phyloP scores from a whole-genome alignment of 345 rosid species.

The Syzygium aromaticum region DNA sequence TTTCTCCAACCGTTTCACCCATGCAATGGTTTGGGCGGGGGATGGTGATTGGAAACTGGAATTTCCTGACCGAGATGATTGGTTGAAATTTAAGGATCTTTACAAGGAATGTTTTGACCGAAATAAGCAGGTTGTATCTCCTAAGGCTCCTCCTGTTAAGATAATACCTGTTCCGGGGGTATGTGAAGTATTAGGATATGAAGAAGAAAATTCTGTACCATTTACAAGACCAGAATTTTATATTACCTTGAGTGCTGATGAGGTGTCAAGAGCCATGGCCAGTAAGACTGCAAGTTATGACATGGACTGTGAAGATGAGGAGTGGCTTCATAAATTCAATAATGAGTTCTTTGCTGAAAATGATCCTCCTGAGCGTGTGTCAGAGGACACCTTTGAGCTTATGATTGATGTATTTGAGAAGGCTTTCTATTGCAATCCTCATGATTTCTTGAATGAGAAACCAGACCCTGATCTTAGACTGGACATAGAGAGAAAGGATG shows the following conservation, averaged over 20 bases:
- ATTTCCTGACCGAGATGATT: conserved; percentile 58
- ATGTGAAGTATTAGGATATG: conserved; percentile 47
- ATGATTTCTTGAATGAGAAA: conserved; percentile 44
- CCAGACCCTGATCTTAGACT: conserved; percentile 29
- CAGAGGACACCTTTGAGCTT: conserved; percentile 63
- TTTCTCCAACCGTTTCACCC: conserved; percentile 54
- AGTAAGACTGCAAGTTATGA: conserved; percentile 63
- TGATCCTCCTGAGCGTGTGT: conserved; percentile 26
- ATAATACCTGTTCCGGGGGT: conserved; percentile 87
- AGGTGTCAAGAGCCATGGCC: conserved; percentile 73
- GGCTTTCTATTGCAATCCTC: conserved; percentile 44
- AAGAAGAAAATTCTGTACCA: conserved; percentile 10
- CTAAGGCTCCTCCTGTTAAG: conserved; percentile 24
- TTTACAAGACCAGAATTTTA: conserved; percentile 52
- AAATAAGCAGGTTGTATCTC: conserved; percentile 20
- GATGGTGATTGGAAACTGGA: conserved; percentile 85
- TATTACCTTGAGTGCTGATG: conserved; percentile 48
- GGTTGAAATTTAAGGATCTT: conserved; percentile 79
- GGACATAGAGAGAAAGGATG: conserved; percentile 47
- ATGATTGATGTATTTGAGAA: conserved; percentile 90
- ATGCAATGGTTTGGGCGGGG: conserved; percentile 57
- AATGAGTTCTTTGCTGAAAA: conserved; percentile 14
- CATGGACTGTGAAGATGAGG: conserved; percentile 93
- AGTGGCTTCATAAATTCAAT: conserved; percentile 66
- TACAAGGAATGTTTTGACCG: conserved; percentile 77